A percentile compares a stretch with the other conserved stretches of the same genome.
Evolutionary conservation across 768 basidiomycete genomes (phyloP).

Genomic region (Lepiota venenata): DNA sequence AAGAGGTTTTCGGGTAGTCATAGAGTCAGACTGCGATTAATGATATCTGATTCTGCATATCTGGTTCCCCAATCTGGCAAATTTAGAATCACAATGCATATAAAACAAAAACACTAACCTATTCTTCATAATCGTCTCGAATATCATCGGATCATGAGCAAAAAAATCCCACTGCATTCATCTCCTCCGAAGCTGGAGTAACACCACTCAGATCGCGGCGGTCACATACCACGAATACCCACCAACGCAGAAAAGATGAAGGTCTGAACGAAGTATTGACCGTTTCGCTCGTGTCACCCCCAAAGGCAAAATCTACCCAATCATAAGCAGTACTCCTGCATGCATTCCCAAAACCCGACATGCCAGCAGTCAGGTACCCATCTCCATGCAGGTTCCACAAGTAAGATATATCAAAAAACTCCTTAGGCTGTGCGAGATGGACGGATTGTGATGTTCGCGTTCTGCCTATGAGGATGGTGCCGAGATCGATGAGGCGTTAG

Average conservation of each 20-base stretch:
- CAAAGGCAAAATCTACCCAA: conserved; percentile 35
- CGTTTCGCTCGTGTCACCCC: conserved; percentile 39
- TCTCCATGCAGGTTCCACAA: conserved; percentile 36
- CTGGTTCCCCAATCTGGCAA: too few relatives aligned
- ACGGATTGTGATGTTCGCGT: conserved; percentile 51
- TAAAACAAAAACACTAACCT: conserved; percentile 27
- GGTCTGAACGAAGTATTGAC: too few relatives aligned
- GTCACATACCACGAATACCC: conserved; percentile 33
- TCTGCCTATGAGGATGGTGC: conserved; percentile 51
- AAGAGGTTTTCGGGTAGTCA: conserved; percentile 28
- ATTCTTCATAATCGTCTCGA: conserved; percentile 22
- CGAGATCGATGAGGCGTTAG: conserved; percentile 41
- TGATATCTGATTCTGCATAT: conserved; percentile 28
- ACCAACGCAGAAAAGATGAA: conserved; percentile 33
- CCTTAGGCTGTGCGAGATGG: conserved; percentile 41
- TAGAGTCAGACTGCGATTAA: conserved; percentile 18
- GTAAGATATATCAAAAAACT: conserved; percentile 31
- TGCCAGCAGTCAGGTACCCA: conserved; percentile 32
- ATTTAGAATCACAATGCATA: too few relatives aligned
- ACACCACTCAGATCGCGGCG: conserved; percentile 30
- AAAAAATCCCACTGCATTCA: conserved; percentile 38
- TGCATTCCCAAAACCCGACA: conserved; percentile 36
- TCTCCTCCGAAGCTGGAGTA: conserved; percentile 33
- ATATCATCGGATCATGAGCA: conserved; percentile 27
- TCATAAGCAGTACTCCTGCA: conserved; percentile 35